Percentiles rank a stretch among this genome's conserved stretches.
Evolutionary conservation across 2,329 filamentous ascomycete genomes (phyloP).

Genomic region (Juglanconis sp.): DNA sequence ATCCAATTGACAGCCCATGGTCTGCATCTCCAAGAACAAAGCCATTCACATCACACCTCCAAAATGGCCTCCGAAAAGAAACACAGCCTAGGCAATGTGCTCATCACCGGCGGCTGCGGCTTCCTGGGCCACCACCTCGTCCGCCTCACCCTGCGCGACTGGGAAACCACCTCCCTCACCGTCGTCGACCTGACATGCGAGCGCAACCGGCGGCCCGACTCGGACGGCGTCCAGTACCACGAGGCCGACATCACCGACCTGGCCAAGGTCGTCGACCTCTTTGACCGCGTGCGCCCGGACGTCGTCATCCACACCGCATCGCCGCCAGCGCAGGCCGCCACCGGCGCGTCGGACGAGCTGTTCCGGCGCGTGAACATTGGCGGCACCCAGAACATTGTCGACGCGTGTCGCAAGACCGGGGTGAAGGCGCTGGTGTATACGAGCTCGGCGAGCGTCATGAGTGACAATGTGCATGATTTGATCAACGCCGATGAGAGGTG

Average conservation of each 20-base stretch:
- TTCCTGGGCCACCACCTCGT: constrained; percentile 83
- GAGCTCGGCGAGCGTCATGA: constrained; percentile 81
- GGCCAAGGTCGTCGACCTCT: constrained; percentile 57
- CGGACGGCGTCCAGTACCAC: constrained; percentile 61
- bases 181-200: constrained; percentile 71
- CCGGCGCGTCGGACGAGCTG: constrained; percentile 54
- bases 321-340: constrained; percentile 54
- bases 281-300: constrained; percentile 67
- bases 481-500: constrained; percentile 82
- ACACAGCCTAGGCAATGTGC: constrained; percentile 61
- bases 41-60: background rate
- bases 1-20: no score
- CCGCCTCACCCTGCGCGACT: constrained; percentile 64
- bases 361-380: constrained; percentile 84
- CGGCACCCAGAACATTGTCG: constrained; percentile 75
- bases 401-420: constrained; percentile 65
- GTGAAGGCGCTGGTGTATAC: constrained; percentile 88
- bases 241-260: constrained; percentile 75
- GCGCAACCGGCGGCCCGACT: constrained; percentile 60
- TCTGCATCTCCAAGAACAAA: background rate
- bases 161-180: constrained; percentile 52
- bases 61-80: constrained; percentile 33
- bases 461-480: constrained; percentile 76
- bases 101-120: constrained; percentile 80
- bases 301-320: constrained; percentile 90